Base-by-base conservation (phyloP, 495 filamentous ascomycete species). In the Xylaria longipes region DNA sequence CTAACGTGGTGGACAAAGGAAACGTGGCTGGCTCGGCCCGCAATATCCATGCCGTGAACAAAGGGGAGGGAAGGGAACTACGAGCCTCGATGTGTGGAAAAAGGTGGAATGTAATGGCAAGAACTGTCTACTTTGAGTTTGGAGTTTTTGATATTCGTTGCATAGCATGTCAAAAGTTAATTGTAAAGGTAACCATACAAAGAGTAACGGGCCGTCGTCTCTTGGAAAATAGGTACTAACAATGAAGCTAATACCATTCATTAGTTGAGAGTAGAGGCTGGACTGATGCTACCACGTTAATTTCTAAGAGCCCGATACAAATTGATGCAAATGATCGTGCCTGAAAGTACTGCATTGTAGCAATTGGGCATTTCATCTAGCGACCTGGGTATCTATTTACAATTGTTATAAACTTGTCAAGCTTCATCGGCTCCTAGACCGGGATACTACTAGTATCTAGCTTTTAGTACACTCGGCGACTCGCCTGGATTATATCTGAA, bases 361-460 rank as follows among this genome's bases (percentile, higher is more conserved):
- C 64, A 71, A 71, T 71, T 25, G 73, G 73, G 75, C 73, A 75
- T 75, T 69, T 72, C 45, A 56, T 57, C 25, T 65, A 65, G 43
- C 27, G 20, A 43, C 56, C 9, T 58, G 25, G 11, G 8, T 58
- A 39, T 67, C 1, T 57, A 56, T 27, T 58, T 58, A 56, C 50
- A 39, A 31, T 62, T 37, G 27, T 48, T 71, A 14, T 41, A 33
- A 29, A 50, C 33, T 48, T 35, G 37, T 25, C 20, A 60, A 37
- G 6, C 8, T 17, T 41, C 22, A 14, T 29, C 33, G 4, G 20
- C 17, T 22, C 31, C 46, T 25, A 4, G 20, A 25, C n/a, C 8
- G 6, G n/a, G n/a, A 56, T 11, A 52, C 48, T 58, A 5, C 37
- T 3, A 31, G n/a, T 17, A 27, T 35, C 33, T 5, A 41, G 17